These are phyloP conservation scores for Xylariales sp. DNA, from an alignment of 2,329 filamentous ascomycete genomes.

Conservation along the genomic window DNA sequence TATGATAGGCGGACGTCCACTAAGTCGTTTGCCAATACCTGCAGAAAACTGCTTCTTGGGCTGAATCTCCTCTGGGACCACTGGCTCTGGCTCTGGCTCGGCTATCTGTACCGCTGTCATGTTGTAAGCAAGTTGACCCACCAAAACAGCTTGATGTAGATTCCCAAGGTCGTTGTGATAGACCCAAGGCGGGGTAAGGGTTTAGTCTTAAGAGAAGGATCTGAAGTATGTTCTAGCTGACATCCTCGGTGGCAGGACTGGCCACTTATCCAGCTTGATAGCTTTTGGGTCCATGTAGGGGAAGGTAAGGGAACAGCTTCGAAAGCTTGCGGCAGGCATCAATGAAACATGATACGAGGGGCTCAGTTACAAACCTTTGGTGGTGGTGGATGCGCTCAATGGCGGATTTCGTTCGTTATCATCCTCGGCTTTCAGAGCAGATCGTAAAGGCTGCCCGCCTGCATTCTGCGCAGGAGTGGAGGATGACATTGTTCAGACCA, in stretches of 20 bases:
- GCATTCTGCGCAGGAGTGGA: slow-evolving; percentile 16
- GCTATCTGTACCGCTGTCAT: slow-evolving; percentile 52
- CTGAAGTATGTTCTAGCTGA: too few species aligned
- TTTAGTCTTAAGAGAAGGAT: too few species aligned
- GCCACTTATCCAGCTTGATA: too few species aligned
- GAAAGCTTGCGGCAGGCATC: background rate
- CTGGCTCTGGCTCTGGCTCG: slow-evolving; percentile 38
- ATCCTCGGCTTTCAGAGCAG: slow-evolving; percentile 27
- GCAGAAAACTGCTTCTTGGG: slow-evolving; percentile 42
- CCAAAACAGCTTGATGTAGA: background rate
- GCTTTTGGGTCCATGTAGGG: too few species aligned
- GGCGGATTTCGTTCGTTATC: slow-evolving; percentile 21
- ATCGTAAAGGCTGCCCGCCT: slow-evolving; percentile 23
- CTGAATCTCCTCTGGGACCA: slow-evolving; percentile 29
- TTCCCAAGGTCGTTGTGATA: too few species aligned
- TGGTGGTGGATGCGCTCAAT: slow-evolving; percentile 17
- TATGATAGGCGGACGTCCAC: slow-evolving; percentile 34
- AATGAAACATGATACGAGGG: background rate
- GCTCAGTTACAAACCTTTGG: slow-evolving; percentile 13
- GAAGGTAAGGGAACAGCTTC: background rate
- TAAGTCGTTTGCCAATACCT: slow-evolving; percentile 38
- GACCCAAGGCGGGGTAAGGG: too few species aligned
- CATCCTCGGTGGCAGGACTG: too few species aligned
- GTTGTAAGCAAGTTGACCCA: background rate
- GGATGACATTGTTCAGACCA: slow-evolving; percentile 12